phyloP scores from a whole-genome alignment of 768 basidiomycete genomes.

The Rhodotorula diobovata region DNA sequence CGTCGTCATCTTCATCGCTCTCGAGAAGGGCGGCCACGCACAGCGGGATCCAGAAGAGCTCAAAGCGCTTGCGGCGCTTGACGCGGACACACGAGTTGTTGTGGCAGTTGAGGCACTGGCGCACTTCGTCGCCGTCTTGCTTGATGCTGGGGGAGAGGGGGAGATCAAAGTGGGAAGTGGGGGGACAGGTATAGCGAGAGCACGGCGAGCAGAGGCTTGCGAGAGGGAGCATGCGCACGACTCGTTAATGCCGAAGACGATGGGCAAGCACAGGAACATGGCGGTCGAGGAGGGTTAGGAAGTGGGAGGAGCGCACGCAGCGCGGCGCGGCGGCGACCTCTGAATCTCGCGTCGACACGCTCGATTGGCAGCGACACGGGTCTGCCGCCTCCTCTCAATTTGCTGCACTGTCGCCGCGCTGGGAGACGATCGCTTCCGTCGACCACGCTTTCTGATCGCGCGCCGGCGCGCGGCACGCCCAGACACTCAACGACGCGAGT shows the following conservation, averaged over 20 bases:
- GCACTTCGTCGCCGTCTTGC: background rate
- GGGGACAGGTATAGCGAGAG: background rate
- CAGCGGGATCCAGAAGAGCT: conserved; percentile 16
- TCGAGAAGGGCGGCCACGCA: background rate
- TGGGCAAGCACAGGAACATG: conserved; percentile 5
- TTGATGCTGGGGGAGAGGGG: background rate
- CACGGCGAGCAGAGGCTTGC: background rate
- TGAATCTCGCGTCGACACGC: background rate
- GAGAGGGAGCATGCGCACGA: background rate
- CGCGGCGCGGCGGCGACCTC: background rate
- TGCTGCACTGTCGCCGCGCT: no score
- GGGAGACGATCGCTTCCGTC: no score
- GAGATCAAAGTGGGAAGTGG: no score
- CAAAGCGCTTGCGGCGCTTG: conserved; percentile 7
- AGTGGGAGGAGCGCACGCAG: background rate
- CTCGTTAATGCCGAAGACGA: background rate
- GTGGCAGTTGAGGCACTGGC: conserved; percentile 1
- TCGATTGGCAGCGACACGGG: no score
- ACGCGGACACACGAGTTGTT: background rate
- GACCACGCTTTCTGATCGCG: no score
- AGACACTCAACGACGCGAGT: no score
- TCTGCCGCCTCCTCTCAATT: no score
- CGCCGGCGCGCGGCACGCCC: no score
- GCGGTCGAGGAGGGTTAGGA: no score
- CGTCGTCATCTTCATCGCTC: background rate